Percentiles rank a stretch among this genome's conserved stretches.
Conservation (phyloP, 768 basidiomycete genomes). For the Leucocoprinus leucothites region DNA sequence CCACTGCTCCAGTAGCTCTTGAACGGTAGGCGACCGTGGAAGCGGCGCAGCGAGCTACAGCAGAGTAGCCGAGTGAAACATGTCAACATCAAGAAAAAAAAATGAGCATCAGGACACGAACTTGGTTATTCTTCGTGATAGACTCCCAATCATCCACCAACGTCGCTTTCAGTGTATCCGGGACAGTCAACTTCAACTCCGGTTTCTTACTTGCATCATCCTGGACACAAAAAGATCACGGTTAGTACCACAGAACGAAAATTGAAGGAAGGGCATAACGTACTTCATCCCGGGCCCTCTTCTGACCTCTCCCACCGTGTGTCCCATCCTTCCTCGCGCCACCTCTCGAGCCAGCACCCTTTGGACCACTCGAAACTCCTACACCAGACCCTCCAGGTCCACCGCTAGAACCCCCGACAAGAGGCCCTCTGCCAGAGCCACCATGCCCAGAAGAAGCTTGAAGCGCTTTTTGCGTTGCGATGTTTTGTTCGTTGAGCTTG, state of each 20-base stretch:
- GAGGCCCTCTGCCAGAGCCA: not conserved
- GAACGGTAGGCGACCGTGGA: conserved; percentile 77
- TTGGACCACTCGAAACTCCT: conserved; percentile 1
- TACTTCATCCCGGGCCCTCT: conserved; percentile 74
- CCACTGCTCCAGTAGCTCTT: conserved; percentile 76
- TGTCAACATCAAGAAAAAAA: not conserved
- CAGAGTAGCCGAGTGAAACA: too few relatives aligned
- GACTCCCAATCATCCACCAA: conserved; percentile 98
- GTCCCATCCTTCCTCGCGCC: conserved; percentile 48
- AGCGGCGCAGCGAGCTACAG: conserved; percentile 70
- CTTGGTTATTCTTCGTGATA: conserved; percentile 93
- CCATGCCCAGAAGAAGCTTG: conserved; percentile 17
- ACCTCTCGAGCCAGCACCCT: conserved; percentile 23
- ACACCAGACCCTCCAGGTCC: conserved; percentile 6
- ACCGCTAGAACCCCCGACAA: conserved; percentile 2
- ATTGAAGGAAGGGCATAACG: conserved; percentile 19
- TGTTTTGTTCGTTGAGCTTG: conserved; percentile 80
- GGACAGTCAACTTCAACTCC: conserved; percentile 88
- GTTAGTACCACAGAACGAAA: conserved; percentile 28
- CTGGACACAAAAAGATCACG: too few relatives aligned
- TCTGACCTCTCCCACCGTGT: conserved; percentile 52
- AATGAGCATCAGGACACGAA: conserved; percentile 23
- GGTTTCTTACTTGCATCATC: conserved; percentile 78
- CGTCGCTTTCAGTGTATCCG: conserved; percentile 83
- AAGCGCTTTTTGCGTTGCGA: conserved; percentile 74